Evolutionary conservation across 108 stramenopile genomes (phyloP).

Genomic region (Fistulifera pelliculosa): DNA sequence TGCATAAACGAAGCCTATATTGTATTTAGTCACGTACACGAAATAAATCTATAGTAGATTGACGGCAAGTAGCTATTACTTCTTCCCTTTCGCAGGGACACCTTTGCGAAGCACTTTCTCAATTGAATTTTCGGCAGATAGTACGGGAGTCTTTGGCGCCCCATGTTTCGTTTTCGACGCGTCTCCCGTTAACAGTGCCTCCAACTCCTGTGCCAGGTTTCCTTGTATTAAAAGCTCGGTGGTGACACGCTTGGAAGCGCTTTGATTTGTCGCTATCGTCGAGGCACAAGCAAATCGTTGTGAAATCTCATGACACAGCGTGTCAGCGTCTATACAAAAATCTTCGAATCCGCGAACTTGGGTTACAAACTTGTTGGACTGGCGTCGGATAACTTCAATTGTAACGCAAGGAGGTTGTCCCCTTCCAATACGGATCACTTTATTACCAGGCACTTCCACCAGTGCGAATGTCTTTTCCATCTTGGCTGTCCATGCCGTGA

Average conservation of each 20-base stretch:
- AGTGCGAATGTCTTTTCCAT: conserved; percentile 59
- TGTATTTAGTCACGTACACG: too few species aligned
- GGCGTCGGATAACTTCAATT: conserved; percentile 57
- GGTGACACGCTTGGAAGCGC: conserved; percentile 21
- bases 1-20: too few species aligned
- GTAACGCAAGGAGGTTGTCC: conserved; percentile 52
- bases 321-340: conserved; percentile 47
- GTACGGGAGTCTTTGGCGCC: conserved; percentile 54
- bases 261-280: conserved; percentile 24
- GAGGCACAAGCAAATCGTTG: conserved; percentile 66
- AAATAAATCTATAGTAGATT: too few species aligned
- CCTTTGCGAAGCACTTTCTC: conserved; percentile 54
- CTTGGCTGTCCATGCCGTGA: conserved; percentile 31
- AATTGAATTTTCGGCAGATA: conserved; percentile 47
- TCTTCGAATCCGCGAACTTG: conserved; percentile 64
- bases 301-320: conserved; percentile 45
- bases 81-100: conserved; percentile 35
- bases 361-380: conserved; percentile 68
- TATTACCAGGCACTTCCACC: conserved; percentile 71
- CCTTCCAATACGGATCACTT: conserved; percentile 34
- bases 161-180: conserved; percentile 59
- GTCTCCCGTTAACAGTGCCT: conserved; percentile 64
- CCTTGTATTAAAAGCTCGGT: conserved; percentile 72
- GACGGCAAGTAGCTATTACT: too few species aligned
- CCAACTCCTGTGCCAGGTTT: conserved; percentile 57